Base-by-base conservation (phyloP, 345 rosid genomes). In the Arabidopsis arenosa region DNA sequence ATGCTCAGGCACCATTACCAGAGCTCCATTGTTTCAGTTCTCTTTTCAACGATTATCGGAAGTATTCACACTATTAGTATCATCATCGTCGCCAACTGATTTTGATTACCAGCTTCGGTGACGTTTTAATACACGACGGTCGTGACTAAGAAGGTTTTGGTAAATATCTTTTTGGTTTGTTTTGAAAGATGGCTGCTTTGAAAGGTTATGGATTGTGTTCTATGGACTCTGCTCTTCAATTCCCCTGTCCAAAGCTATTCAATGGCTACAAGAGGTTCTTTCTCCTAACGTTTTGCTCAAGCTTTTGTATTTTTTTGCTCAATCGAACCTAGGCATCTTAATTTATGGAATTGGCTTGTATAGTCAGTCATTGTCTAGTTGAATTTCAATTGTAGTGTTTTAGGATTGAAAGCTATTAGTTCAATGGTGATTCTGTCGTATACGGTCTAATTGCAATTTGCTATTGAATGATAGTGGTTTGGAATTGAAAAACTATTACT, bases 221-320 rank as follows among this genome's bases (percentile, higher is more conserved):
- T 64, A 80, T 80, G 69, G 91, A 86, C 36, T 69, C 75, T 73
- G 75, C 51, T 51, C 73, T 80, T 53, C 88, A 78, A 39, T 64
- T 84, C 43, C 81, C 82, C 14, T 76, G 75, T 40, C 86, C 85
- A 9, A 68, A n/a, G 80, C 70, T 57, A n/a, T 44, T 74, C 36
- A 43, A 79, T 6, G 35, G 41, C 77, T 53, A 45, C 79, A 82
- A 83, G 75, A 87, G 97, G 92, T 89, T 66, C 35, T 5, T 79
- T 73, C 9, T 48, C 49, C 21, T 15, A 66, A 66, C 44, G 0
- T 18, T 2, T 9, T 51, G 14, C 11, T 51, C 10, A 18, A 30
- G 43, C 44, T 57, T 57, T 69, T 30, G 11, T 40, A 3, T 55
- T 0, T 32, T 32, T 32, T 37, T 37, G 36, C 44, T 71, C 14